phyloP scores from a whole-genome alignment of 2,329 filamentous ascomycete genomes.

The Beauveria sp. region DNA sequence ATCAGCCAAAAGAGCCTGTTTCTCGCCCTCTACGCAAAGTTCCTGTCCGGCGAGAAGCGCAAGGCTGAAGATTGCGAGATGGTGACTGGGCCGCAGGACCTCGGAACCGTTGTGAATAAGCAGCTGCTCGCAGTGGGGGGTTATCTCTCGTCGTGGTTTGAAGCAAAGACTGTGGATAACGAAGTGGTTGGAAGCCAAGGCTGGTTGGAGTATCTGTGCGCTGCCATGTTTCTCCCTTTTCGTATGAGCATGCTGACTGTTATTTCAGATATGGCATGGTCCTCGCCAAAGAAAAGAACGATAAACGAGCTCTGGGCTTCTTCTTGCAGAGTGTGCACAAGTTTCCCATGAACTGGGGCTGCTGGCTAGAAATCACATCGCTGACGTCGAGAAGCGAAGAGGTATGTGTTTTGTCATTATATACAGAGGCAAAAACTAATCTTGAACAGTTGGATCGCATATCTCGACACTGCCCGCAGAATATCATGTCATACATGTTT shows the following conservation, averaged over 20 bases:
- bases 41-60: slow-evolving; percentile 87
- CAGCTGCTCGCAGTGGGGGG: slow-evolving; percentile 70
- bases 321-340: slow-evolving; percentile 81
- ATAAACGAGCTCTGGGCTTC: slow-evolving; percentile 74
- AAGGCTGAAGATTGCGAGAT: slow-evolving; percentile 97
- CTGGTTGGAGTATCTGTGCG: slow-evolving; percentile 80
- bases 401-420: slow-evolving; percentile 39
- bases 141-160: slow-evolving; percentile 75
- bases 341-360: slow-evolving; percentile 94
- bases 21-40: slow-evolving; percentile 84
- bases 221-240: neutral
- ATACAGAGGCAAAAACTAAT: slow-evolving; percentile 17
- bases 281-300: slow-evolving; percentile 83
- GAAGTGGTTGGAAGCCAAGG: slow-evolving; percentile 63
- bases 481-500: slow-evolving; percentile 91
- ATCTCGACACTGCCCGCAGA: slow-evolving; percentile 67
- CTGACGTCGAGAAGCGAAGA: slow-evolving; percentile 75
- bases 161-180: slow-evolving; percentile 50
- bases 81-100: slow-evolving; percentile 88
- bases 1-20: slow-evolving; percentile 91
- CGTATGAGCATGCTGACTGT: neutral
- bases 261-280: slow-evolving; percentile 69
- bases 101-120: slow-evolving; percentile 76
- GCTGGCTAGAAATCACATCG: slow-evolving; percentile 86
- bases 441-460: slow-evolving; percentile 58